phyloP scores from a whole-genome alignment of 2,329 filamentous ascomycete species.

The Didymella keratinophila region DNA sequence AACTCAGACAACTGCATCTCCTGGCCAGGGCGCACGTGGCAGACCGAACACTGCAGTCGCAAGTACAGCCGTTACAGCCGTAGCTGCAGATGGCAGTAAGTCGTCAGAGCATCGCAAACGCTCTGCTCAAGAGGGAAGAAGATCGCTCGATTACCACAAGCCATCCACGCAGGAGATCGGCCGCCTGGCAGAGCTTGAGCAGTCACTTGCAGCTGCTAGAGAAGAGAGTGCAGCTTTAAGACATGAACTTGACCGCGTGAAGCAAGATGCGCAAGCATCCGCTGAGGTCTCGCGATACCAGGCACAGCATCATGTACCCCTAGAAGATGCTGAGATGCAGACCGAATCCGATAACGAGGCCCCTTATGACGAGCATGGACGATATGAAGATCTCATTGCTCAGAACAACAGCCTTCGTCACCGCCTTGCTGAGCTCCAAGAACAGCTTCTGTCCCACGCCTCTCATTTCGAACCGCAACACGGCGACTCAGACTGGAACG shows the following conservation, averaged over 20 bases:
- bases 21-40: background rate
- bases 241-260: constrained; percentile 39
- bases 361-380: background rate
- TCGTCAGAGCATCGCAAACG: background rate
- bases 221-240: constrained; percentile 35
- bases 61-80: background rate
- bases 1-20: background rate
- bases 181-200: constrained; percentile 39
- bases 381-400: constrained; percentile 24
- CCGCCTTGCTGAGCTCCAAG: constrained; percentile 37
- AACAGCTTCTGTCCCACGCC: constrained; percentile 30
- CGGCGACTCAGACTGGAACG: constrained; percentile 36
- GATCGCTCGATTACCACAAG: too few relatives aligned
- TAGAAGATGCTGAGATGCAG: background rate
- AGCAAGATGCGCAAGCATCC: constrained; percentile 30
- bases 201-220: constrained; percentile 30
- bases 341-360: background rate
- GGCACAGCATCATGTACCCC: constrained; percentile 9
- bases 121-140: background rate
- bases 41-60: background rate
- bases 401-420: constrained; percentile 37
- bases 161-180: background rate
- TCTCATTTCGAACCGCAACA: background rate
- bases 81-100: background rate
- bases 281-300: constrained; percentile 33